A percentile compares a stretch with the other conserved stretches of the same genome.
Evolutionary conservation across 2,329 filamentous ascomycete species (phyloP).

Genomic region (Cladosporium sp.): DNA sequence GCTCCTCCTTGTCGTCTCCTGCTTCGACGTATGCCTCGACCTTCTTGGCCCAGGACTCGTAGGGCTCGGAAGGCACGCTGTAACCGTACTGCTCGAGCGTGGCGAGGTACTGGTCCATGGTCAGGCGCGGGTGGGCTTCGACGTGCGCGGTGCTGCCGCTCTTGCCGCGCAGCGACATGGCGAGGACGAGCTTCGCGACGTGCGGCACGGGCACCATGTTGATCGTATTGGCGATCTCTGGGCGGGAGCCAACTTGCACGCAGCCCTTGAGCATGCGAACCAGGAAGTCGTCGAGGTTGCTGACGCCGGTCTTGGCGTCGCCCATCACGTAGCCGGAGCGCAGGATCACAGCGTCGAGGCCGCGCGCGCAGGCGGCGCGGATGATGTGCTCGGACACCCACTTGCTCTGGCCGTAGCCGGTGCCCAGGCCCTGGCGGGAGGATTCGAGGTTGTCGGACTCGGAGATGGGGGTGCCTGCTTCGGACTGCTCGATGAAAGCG

Average conservation of each 20-base stretch:
- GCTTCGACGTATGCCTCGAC: constrained; percentile 68
- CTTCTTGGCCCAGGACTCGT: constrained; percentile 66
- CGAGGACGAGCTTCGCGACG: constrained; percentile 77
- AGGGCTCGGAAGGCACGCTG: constrained; percentile 64
- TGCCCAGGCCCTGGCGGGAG: constrained; percentile 73
- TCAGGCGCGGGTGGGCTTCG: constrained; percentile 75
- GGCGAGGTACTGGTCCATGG: constrained; percentile 75
- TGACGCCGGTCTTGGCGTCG: constrained; percentile 67
- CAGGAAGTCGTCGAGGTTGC: constrained; percentile 86
- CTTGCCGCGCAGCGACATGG: constrained; percentile 63
- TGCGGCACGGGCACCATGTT: constrained; percentile 88
- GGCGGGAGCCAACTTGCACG: constrained; percentile 71
- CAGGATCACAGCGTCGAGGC: constrained; percentile 73
- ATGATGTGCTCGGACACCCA: constrained; percentile 76
- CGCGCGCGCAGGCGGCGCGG: constrained; percentile 74
- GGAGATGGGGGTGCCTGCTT: constrained; percentile 65
- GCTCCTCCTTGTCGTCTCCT: constrained; percentile 58
- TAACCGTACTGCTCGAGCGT: constrained; percentile 74
- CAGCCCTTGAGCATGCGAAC: constrained; percentile 85
- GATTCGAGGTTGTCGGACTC: constrained; percentile 79
- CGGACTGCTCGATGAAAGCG: constrained; percentile 74
- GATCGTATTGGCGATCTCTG: constrained; percentile 79
- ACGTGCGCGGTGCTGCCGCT: constrained; percentile 65
- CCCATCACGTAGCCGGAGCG: constrained; percentile 85
- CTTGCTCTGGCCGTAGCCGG: constrained; percentile 89